Conservation (phyloP, 192 early-diverging fungal genomes). For the Paraglomus brasilianum region DNA sequence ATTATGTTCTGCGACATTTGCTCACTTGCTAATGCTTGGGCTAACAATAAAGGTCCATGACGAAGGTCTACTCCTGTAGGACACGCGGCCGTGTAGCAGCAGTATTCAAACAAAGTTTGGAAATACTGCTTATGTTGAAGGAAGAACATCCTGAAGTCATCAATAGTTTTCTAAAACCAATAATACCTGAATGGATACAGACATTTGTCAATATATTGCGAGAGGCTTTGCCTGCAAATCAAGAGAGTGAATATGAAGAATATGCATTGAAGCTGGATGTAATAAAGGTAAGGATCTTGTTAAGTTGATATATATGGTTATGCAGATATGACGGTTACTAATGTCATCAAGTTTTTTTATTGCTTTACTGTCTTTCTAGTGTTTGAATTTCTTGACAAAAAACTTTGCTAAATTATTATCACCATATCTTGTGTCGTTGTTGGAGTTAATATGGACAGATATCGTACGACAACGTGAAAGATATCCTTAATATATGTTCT, state of each 20-base stretch:
- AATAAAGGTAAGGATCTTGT: constrained; percentile 51
- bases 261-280: constrained; percentile 72
- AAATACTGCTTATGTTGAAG: constrained; percentile 80
- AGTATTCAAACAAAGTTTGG: constrained; percentile 82
- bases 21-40: no score
- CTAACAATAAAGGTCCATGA: no score
- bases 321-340: not conserved
- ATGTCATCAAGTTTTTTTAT: not conserved
- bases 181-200: constrained; percentile 78
- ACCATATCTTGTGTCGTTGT: constrained; percentile 47
- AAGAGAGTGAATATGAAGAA: constrained; percentile 53
- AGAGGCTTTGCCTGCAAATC: constrained; percentile 44
- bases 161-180: constrained; percentile 67
- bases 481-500: constrained; percentile 40
- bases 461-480: constrained; percentile 54
- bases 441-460: constrained; percentile 73
- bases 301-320: not conserved
- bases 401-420: constrained; percentile 64
- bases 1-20: no score
- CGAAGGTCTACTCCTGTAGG: constrained; percentile 56
- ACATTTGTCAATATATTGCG: constrained; percentile 65
- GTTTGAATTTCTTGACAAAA: constrained; percentile 56
- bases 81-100: constrained; percentile 75
- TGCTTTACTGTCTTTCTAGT: constrained; percentile 38
- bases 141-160: constrained; percentile 71